Evolutionary conservation across 2,329 filamentous ascomycete species (phyloP).

Genomic region (Botrytis cinerea): DNA sequence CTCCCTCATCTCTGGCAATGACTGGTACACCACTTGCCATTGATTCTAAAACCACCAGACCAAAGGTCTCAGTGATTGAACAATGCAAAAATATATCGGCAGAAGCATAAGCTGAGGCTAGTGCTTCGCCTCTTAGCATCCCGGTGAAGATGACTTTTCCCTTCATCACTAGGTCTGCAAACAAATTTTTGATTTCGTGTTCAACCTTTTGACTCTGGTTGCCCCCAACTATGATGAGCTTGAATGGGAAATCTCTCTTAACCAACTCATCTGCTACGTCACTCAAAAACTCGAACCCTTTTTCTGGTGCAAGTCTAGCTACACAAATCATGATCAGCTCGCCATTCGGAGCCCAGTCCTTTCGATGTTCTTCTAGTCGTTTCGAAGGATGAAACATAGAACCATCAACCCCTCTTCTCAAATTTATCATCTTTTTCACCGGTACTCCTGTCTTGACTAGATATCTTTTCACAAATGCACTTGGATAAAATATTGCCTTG

Average conservation of each 20-base stretch:
- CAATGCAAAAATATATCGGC: constrained; percentile 72
- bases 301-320: constrained; percentile 67
- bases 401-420: constrained; percentile 67
- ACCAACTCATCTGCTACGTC: constrained; percentile 56
- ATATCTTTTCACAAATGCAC: constrained; percentile 62
- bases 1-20: constrained; percentile 68
- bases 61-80: constrained; percentile 54
- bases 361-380: constrained; percentile 54
- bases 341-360: constrained; percentile 58
- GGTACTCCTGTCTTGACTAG: constrained; percentile 59
- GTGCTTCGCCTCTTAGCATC: constrained; percentile 59
- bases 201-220: constrained; percentile 66
- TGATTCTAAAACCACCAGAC: constrained; percentile 68
- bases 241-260: constrained; percentile 58
- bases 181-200: constrained; percentile 60
- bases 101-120: constrained; percentile 67
- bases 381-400: constrained; percentile 58
- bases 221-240: constrained; percentile 66
- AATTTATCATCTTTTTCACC: constrained; percentile 56
- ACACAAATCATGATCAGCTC: constrained; percentile 68
- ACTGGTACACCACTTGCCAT: constrained; percentile 73
- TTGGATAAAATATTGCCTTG: constrained; percentile 69
- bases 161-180: constrained; percentile 50
- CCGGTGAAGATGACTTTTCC: constrained; percentile 66
- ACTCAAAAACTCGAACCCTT: constrained; percentile 69